Conservation (phyloP, 2,329 filamentous ascomycete genomes). For the Phaeophleospora eucalypticola region DNA sequence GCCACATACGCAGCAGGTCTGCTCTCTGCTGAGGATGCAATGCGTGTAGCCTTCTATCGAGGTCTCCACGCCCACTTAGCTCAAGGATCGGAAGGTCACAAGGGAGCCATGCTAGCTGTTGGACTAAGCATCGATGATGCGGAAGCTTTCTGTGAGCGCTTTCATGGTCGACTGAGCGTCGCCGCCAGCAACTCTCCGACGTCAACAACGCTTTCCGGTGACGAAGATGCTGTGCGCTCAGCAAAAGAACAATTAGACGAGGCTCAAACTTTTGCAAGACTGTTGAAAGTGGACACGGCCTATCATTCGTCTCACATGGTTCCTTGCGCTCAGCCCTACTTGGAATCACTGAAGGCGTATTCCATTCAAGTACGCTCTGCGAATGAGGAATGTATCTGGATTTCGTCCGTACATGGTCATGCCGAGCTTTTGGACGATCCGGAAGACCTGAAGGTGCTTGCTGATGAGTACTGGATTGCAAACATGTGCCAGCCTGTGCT, state of each 20-base stretch:
- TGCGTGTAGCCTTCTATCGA: conserved; percentile 25
- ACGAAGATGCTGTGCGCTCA: conserved; percentile 35
- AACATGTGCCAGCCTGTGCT: conserved; percentile 46
- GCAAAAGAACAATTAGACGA: conserved; percentile 31
- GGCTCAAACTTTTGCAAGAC: conserved; percentile 36
- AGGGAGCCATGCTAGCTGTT: conserved; percentile 36
- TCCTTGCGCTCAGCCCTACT: conserved; percentile 16
- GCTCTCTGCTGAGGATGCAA: conserved; percentile 19
- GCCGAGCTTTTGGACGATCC: conserved; percentile 22
- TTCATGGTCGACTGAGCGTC: conserved; percentile 22
- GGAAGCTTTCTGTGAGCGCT: conserved; percentile 21
- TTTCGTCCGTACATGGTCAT: conserved; percentile 18
- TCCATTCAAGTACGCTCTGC: conserved; percentile 8
- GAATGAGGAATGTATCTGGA: conserved; percentile 19
- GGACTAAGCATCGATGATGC: conserved; percentile 19
- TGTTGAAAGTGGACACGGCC: conserved; percentile 41
- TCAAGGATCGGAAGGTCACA: conserved; percentile 3
- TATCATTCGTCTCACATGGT: conserved; percentile 43
- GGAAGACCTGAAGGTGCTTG: conserved; percentile 18
- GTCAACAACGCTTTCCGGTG: conserved; percentile 46
- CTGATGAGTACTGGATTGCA: conserved; percentile 41
- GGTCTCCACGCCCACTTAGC: conserved; percentile 17
- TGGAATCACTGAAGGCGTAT: conserved; percentile 13
- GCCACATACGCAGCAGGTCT: conserved; percentile 30
- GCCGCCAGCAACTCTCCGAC: conserved; percentile 38